Evolutionary conservation across 306 rosid genomes (phyloP).

Genomic region (Rubus parviflorus): DNA sequence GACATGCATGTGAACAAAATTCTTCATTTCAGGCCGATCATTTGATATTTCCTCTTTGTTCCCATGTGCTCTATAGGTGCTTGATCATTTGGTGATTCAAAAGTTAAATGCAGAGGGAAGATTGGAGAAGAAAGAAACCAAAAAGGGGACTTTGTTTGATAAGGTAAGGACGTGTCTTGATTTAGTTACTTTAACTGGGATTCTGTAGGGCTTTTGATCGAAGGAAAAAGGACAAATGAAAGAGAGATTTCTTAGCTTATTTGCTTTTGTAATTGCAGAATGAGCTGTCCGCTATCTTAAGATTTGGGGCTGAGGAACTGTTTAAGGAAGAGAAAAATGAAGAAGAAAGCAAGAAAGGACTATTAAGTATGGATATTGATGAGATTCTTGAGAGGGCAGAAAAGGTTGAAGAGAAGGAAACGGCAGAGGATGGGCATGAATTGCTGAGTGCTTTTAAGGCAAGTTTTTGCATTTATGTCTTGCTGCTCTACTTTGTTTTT

Average conservation of each 20-base stretch:
- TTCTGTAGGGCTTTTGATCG: background rate
- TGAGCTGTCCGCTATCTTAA: slow-evolving; percentile 91
- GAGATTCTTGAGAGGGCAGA: slow-evolving; percentile 99
- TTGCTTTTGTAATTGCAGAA: slow-evolving; percentile 54
- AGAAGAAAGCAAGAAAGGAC: slow-evolving; percentile 94
- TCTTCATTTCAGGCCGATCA: slow-evolving; percentile 10
- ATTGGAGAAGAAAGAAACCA: slow-evolving; percentile 94
- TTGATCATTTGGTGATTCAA: slow-evolving; percentile 99
- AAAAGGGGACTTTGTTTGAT: slow-evolving; percentile 85
- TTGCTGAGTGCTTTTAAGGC: slow-evolving; percentile 96
- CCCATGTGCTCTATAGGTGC: slow-evolving; percentile 63
- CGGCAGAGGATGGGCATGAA: slow-evolving; percentile 70
- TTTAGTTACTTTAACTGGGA: slow-evolving; percentile 8
- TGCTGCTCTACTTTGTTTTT: slow-evolving; percentile 7
- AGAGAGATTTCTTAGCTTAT: background rate
- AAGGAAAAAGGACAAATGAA: background rate
- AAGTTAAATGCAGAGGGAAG: slow-evolving; percentile 97
- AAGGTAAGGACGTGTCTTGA: slow-evolving; percentile 61
- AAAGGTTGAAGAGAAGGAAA: slow-evolving; percentile 92
- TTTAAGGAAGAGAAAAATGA: slow-evolving; percentile 95
- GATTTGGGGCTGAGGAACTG: slow-evolving; percentile 99
- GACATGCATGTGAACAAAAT: slow-evolving; percentile 6
- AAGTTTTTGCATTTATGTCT: slow-evolving; percentile 32
- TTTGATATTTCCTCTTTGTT: slow-evolving; percentile 26
- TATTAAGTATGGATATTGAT: slow-evolving; percentile 90